Base-by-base conservation (phyloP, 176 grass and related monocot genomes). In the Zoysia pacifica region DNA sequence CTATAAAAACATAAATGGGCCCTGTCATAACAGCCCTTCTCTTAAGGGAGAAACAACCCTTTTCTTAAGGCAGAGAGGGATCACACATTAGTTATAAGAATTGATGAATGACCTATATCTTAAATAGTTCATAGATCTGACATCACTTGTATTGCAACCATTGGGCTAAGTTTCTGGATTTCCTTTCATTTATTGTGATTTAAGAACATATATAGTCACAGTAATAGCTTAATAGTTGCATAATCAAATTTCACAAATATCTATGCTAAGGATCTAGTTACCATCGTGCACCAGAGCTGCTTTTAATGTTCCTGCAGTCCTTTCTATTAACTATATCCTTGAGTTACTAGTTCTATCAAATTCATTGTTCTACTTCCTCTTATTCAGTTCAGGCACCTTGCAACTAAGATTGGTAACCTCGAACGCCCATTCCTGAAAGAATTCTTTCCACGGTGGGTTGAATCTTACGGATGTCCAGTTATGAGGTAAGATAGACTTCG, bases 391-490 rank as follows among this genome's bases (percentile, higher is more conserved):
- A 98, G 95, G 79, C 95, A 98, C 86, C 90, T 94, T 39, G 95
- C 90, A 85, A 98, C 94, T 71, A 98, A 93, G 77, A 76, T 98
- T 35, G 95, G 95, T 64, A 98, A 98, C 85, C 92, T 98, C 6
- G 95, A 98, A 84, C 92, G 95, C 58, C 95, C 95, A 39, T 98
- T 98, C 76, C 86, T 98, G 62, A 98, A 98, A 89, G 95, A 98
- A 84, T 98, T 98, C 74, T 98, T 98, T 77, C 92, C 92, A 76
- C 86, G 87, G 64, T 98, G 95, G 95, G 82, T 98, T 67, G 95
- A 98, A 81, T 93, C 90, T 69, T 94, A 67, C 80, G 95, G 92
- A 70, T 98, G 92, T 75, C 95, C 95, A 82, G 49, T 93, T 79
- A 92, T 98, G 87, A 90, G 92, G 95, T 98, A 81, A 80, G 68